These are phyloP conservation scores for Puccinia coronata DNA, from an alignment of 1,284 basidiomycete species.

Conservation along the genomic window DNA sequence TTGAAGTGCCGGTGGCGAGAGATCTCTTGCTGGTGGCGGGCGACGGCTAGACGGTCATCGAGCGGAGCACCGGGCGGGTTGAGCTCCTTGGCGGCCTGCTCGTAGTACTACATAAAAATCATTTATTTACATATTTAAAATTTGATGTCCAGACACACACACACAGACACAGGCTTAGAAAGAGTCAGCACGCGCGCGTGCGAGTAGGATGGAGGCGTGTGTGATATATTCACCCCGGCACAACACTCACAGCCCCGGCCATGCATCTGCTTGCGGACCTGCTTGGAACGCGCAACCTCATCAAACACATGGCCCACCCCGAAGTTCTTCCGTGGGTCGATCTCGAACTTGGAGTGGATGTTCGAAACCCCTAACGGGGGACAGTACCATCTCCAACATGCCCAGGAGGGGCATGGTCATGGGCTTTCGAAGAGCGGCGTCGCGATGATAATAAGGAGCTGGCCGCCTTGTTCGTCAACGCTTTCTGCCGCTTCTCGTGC, in stretches of 20 bases:
- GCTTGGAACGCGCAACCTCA: constrained; percentile 71
- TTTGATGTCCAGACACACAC: too few relatives aligned
- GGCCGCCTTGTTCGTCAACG: too few relatives aligned
- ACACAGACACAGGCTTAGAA: too few relatives aligned
- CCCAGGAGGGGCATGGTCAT: too few relatives aligned
- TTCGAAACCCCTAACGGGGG: neutral
- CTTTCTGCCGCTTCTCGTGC: constrained; percentile 48
- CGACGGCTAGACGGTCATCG: neutral
- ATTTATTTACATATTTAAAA: too few relatives aligned
- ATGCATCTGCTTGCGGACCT: constrained; percentile 69
- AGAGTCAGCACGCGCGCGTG: too few relatives aligned
- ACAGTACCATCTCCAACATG: too few relatives aligned
- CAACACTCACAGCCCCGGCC: constrained; percentile 83
- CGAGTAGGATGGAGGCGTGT: neutral
- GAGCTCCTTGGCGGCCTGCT: constrained; percentile 51
- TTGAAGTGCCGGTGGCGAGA: constrained; percentile 69
- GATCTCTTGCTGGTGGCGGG: constrained; percentile 70
- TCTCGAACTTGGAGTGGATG: constrained; percentile 59
- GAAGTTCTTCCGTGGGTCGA: constrained; percentile 69
- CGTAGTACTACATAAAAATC: constrained; percentile 50
- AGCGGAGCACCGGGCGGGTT: constrained; percentile 26
- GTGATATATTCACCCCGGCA: constrained; percentile 66
- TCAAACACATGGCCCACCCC: constrained; percentile 72
- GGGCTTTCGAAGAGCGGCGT: too few relatives aligned
- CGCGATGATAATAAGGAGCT: neutral